Conservation (phyloP, 768 basidiomycete genomes). For the Lenzites betulinus region DNA sequence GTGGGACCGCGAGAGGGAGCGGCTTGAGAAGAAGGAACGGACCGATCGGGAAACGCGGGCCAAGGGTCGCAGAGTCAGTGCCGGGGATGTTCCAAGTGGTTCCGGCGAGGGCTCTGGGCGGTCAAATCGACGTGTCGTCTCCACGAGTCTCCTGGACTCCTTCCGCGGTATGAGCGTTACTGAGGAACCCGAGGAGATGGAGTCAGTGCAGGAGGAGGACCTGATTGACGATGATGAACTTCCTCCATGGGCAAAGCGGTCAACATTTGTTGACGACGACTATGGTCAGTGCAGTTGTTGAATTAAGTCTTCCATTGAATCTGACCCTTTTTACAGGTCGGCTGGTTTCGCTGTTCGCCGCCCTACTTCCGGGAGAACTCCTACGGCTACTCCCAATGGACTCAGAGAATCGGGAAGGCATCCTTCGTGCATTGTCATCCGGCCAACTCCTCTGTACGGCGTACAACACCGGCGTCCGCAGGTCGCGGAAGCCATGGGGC, state of each 20-base stretch:
- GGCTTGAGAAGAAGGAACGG: slow-evolving; percentile 45
- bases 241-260: slow-evolving; percentile 75
- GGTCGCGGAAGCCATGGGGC: slow-evolving; percentile 85
- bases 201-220: slow-evolving; percentile 47
- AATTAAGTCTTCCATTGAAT: not conserved
- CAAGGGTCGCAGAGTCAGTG: slow-evolving; percentile 52
- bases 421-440: slow-evolving; percentile 63
- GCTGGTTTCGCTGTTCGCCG: slow-evolving; percentile 57
- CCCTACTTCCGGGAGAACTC: slow-evolving; percentile 62
- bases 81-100: slow-evolving; percentile 39
- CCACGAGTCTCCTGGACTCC: slow-evolving; percentile 58
- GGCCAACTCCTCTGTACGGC: slow-evolving; percentile 81
- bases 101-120: slow-evolving; percentile 16
- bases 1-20: slow-evolving; percentile 50
- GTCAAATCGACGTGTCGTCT: slow-evolving; percentile 53
- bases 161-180: slow-evolving; percentile 47
- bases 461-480: slow-evolving; percentile 80
- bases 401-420: slow-evolving; percentile 36
- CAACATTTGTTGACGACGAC: slow-evolving; percentile 53
- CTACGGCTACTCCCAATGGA: slow-evolving; percentile 39
- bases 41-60: slow-evolving; percentile 38
- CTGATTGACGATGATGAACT: slow-evolving; percentile 70
- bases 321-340: slow-evolving; percentile 48
- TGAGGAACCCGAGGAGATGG: slow-evolving; percentile 62
- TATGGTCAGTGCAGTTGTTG: slow-evolving; percentile 48